phyloP scores from a whole-genome alignment of 352 stramenopile genomes.

The Synura sp. region DNA sequence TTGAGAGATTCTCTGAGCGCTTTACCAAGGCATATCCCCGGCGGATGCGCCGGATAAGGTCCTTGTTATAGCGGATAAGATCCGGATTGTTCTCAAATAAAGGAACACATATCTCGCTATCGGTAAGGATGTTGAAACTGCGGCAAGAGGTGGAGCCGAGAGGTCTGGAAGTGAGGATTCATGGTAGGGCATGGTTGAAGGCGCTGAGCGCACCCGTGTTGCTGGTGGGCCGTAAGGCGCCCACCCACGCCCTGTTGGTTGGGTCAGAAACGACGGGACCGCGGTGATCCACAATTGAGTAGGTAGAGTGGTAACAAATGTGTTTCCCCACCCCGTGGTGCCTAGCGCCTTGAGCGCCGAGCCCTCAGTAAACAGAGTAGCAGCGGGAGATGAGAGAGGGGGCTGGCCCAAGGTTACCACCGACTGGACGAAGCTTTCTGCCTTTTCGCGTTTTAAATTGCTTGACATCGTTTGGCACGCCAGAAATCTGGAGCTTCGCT shows the following conservation, averaged over 20 bases:
- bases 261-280: not conserved
- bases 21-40: conserved; percentile 13
- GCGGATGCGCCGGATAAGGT: conserved; percentile 4
- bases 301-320: not conserved
- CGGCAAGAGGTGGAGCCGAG: not conserved
- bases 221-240: too few relatives aligned
- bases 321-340: not conserved
- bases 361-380: not conserved
- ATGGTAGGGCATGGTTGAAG: conserved; percentile 15
- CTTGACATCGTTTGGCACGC: conserved; percentile 16
- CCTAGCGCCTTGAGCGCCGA: conserved; percentile 5
- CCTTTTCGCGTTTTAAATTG: conserved; percentile 6
- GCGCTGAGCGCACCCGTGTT: too few relatives aligned
- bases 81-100: not conserved
- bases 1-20: not conserved
- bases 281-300: not conserved
- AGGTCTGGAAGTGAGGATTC: conserved; percentile 1
- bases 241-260: too few relatives aligned
- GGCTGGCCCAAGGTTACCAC: too few relatives aligned
- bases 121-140: too few relatives aligned
- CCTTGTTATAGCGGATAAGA: not conserved
- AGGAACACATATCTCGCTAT: conserved; percentile 10
- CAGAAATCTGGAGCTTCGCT: too few relatives aligned
- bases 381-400: not conserved
- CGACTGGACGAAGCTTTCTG: conserved; percentile 10